These are phyloP conservation scores for Kwoniella dendrophila DNA, from an alignment of 768 basidiomycete species.

Conservation along the genomic window DNA sequence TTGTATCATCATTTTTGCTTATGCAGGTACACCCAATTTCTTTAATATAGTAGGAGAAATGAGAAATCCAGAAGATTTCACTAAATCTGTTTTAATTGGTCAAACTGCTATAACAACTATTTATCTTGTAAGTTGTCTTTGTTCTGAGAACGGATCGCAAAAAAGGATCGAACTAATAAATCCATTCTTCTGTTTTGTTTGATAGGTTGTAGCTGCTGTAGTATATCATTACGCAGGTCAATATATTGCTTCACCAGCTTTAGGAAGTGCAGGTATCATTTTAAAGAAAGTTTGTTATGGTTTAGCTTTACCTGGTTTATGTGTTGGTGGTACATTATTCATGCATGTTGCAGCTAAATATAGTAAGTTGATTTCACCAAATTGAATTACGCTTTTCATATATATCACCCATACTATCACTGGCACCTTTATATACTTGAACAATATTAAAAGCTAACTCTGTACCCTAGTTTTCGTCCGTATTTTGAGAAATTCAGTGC, in stretches of 20 bases:
- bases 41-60: slow-evolving; percentile 55
- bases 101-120: slow-evolving; percentile 44
- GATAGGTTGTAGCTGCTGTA: slow-evolving; percentile 45
- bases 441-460: not conserved
- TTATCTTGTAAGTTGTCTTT: slow-evolving; percentile 32
- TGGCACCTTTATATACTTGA: too few species aligned
- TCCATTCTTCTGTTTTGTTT: slow-evolving; percentile 32
- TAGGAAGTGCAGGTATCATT: slow-evolving; percentile 49
- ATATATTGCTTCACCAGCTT: slow-evolving; percentile 53
- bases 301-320: slow-evolving; percentile 41
- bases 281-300: slow-evolving; percentile 49
- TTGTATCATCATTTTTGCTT: slow-evolving; percentile 52
- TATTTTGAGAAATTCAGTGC: slow-evolving; percentile 34
- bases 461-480: slow-evolving; percentile 36
- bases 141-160: too few species aligned
- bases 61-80: slow-evolving; percentile 52
- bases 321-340: slow-evolving; percentile 34
- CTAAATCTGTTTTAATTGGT: slow-evolving; percentile 44
- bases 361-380: not conserved
- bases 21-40: slow-evolving; percentile 43
- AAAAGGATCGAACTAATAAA: too few species aligned
- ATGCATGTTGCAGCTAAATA: slow-evolving; percentile 26
- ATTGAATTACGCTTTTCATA: too few species aligned
- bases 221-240: slow-evolving; percentile 50
- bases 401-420: too few species aligned